phyloP scores from a whole-genome alignment of 371 early-diverging fungal species.

The Apophysomyces ossiformis region DNA sequence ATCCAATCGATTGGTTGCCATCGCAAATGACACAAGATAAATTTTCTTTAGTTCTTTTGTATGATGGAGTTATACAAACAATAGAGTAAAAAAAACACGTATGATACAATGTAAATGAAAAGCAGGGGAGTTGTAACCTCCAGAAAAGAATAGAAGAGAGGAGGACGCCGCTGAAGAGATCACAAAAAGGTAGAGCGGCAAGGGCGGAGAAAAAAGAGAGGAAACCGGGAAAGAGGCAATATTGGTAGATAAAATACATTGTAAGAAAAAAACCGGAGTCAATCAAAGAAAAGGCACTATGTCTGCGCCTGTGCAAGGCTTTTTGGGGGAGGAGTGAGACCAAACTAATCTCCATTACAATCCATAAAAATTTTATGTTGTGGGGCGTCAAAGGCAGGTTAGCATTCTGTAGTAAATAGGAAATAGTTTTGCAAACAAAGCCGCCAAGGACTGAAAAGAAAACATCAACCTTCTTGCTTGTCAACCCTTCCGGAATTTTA shows the following conservation, averaged over 20 bases:
- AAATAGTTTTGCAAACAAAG: slow-evolving; percentile 1
- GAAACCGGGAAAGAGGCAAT: slow-evolving; percentile 11
- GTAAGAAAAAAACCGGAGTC: slow-evolving; percentile 9
- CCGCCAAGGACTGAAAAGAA: background rate
- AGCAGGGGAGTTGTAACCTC: slow-evolving; percentile 12
- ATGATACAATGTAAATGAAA: slow-evolving; percentile 12
- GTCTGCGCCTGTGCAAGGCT: background rate
- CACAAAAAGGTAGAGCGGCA: slow-evolving; percentile 16
- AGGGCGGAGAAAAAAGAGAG: slow-evolving; percentile 17
- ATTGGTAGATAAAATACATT: background rate
- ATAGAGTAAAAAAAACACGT: slow-evolving; percentile 14
- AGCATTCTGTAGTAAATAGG: background rate
- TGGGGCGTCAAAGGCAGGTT: background rate
- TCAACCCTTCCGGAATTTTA: background rate
- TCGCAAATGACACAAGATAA: slow-evolving; percentile 2
- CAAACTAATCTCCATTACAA: background rate
- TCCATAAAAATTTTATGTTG: background rate
- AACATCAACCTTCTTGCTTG: slow-evolving; percentile 1
- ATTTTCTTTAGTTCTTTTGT: slow-evolving; percentile 21
- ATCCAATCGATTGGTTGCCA: slow-evolving; percentile 19
- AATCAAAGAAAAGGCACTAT: background rate
- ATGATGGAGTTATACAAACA: slow-evolving; percentile 15
- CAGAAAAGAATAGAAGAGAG: slow-evolving; percentile 19
- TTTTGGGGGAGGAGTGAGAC: slow-evolving; percentile 9
- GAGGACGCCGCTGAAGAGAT: slow-evolving; percentile 9